Percentiles rank a stretch among this genome's conserved stretches.
Evolutionary conservation across 768 basidiomycete species (phyloP).

Genomic region (Dacryopinax primogenitus): DNA sequence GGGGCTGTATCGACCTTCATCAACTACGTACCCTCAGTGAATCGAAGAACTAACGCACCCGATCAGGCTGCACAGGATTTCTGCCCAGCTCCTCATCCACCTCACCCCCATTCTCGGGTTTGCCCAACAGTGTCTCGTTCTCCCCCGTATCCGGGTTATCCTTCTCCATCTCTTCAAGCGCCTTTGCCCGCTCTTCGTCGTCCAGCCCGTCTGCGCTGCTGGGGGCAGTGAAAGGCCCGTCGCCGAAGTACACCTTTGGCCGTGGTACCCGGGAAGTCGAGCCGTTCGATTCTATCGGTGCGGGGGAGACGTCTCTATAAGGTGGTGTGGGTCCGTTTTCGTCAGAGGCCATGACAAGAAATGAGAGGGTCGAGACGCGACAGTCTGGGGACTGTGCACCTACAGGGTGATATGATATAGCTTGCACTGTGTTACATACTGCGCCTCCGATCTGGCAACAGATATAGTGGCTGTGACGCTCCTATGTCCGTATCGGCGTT

Average conservation of each 20-base stretch:
- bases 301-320: neutral
- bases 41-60: conserved; percentile 17
- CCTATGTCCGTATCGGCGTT: no score
- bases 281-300: neutral
- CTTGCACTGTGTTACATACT: no score
- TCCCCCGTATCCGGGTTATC: conserved; percentile 10
- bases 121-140: conserved; percentile 22
- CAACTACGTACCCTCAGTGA: conserved; percentile 7
- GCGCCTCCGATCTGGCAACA: no score
- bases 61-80: conserved; percentile 18
- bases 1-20: conserved; percentile 1
- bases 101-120: conserved; percentile 17
- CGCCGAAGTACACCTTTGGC: conserved; percentile 49
- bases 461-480: no score
- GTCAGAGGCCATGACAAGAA: neutral
- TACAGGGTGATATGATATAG: no score
- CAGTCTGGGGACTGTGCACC: no score
- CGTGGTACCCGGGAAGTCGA: conserved; percentile 6
- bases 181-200: conserved; percentile 27
- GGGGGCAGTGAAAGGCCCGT: conserved; percentile 63
- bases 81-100: conserved; percentile 11
- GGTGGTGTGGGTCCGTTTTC: neutral
- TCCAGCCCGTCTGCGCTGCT: conserved; percentile 56
- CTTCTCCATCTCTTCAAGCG: conserved; percentile 8
- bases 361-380: no score